Evolutionary conservation across 1,284 basidiomycete genomes (phyloP).

Genomic region (Fistulina hepatica): DNA sequence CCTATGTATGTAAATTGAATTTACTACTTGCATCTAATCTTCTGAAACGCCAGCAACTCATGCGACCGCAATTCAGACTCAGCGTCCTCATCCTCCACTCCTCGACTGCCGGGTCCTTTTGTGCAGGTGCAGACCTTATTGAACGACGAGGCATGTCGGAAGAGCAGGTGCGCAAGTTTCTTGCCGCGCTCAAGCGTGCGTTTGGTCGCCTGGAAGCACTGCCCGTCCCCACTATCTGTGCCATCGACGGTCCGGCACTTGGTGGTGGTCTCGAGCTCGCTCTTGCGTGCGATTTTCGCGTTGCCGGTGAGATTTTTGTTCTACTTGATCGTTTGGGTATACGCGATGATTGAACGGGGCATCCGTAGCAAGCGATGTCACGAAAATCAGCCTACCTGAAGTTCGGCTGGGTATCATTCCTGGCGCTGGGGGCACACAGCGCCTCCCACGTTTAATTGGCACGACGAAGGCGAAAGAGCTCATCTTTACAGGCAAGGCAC

Average conservation of each 20-base stretch:
- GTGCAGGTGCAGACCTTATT: constrained; percentile 82
- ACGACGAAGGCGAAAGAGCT: constrained; percentile 77
- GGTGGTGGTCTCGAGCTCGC: constrained; percentile 85
- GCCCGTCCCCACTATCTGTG: constrained; percentile 81
- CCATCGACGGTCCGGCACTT: constrained; percentile 85
- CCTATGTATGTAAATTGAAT: constrained; percentile 6
- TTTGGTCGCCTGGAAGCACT: constrained; percentile 67
- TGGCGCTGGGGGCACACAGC: constrained; percentile 85
- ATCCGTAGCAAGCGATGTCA: constrained; percentile 37
- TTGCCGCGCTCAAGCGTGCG: constrained; percentile 63
- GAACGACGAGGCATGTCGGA: constrained; percentile 77
- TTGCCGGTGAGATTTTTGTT: constrained; percentile 48
- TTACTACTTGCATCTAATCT: constrained; percentile 19
- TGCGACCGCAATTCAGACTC: constrained; percentile 2
- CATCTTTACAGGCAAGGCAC: constrained; percentile 64
- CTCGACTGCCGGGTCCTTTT: constrained; percentile 66
- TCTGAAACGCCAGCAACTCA: constrained; percentile 3
- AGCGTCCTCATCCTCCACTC: constrained; percentile 75
- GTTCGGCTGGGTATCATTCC: constrained; percentile 81
- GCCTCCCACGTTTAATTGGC: constrained; percentile 76
- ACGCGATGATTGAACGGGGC: not conserved
- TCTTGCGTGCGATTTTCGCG: constrained; percentile 81
- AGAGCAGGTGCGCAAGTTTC: constrained; percentile 66
- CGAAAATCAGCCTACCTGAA: constrained; percentile 76
- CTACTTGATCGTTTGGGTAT: constrained; percentile 11